Evolutionary conservation across 2,329 filamentous ascomycete genomes (phyloP), one percentile per base, ranked within the genome.

Genomic region (Akanthomyces uredinophilus): DNA sequence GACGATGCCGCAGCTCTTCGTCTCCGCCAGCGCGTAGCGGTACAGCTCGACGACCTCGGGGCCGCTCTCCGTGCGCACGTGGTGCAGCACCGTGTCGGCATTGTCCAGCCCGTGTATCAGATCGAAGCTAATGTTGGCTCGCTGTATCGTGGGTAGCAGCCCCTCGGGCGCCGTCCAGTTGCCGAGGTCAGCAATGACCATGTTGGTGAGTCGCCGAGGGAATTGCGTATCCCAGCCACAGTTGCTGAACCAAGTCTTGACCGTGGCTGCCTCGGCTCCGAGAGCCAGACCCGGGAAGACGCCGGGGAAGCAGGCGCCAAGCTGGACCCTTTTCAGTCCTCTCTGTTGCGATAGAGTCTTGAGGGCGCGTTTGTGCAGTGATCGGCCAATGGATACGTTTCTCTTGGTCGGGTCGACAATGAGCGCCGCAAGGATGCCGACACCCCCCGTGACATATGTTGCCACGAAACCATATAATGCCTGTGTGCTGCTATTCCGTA

Each of bases 391-490:
- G 0, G 92, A 96, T 11, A 96, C 83, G 69, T 93, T 95, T 39
- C 94, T 86, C 69, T 96, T 89, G 4, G 83, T 78, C 0, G 94
- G 93, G 67, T 97, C 93, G 43, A 98, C 94, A 65, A 97, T 89
- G n/a, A 98, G 81, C 4, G 91, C 87, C 0, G 90, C 92, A 56
- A 98, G 86, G 20, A 92, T 88, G 18, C 91, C 92, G 5, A 87
- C 87, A 1, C 77, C 77, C 46, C 86, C 86, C 70, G 90, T 86
- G 71, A 86, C 92, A 71, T 96, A 97, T 0, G 92, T 96, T 0
- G 92, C 89, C 70, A 90, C 94, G 74, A 97, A 98, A 2, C 93
- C 93, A 70, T 96, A 97, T 0, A 98, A 77, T 0, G 91, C 91
- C 65, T 92, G 89, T 0, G 93, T 98, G 73, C 90, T 96, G 76